These are phyloP conservation scores for Fusarium verrucosum DNA, from an alignment of 2,329 filamentous ascomycete genomes.

Conservation along the genomic window DNA sequence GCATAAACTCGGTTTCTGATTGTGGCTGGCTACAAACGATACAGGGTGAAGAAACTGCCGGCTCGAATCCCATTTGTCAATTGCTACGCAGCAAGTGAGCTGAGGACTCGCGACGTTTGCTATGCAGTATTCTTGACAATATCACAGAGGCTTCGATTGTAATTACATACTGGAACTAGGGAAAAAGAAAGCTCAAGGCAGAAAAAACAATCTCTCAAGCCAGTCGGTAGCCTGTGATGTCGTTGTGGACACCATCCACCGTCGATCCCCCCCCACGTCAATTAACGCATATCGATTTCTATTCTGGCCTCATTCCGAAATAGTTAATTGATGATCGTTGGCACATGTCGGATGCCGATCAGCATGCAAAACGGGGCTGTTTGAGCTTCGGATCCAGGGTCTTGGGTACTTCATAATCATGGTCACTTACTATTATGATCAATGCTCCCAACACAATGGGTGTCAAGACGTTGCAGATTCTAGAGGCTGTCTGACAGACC, in stretches of 20 bases:
- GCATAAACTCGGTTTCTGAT: conserved; percentile 2
- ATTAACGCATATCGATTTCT: conserved; percentile 18
- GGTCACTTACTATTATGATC: neutral
- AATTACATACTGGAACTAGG: conserved; percentile 4
- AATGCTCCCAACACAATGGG: conserved; percentile 3
- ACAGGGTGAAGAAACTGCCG: conserved; percentile 22
- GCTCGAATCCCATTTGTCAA: conserved; percentile 1
- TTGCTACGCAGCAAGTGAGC: conserved; percentile 13
- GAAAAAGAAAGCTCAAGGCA: conserved; percentile 9
- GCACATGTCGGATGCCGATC: conserved; percentile 31
- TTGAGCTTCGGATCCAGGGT: conserved; percentile 11
- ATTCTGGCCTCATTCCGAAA: conserved; percentile 28
- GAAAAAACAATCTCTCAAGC: neutral
- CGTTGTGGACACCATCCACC: neutral
- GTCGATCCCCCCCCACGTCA: conserved; percentile 19
- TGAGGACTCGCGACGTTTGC: conserved; percentile 27
- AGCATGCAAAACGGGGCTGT: conserved; percentile 20
- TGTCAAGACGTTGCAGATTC: neutral
- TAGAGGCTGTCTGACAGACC: neutral
- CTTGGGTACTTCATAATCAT: neutral
- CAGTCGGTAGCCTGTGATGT: neutral
- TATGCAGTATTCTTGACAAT: neutral
- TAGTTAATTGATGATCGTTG: neutral
- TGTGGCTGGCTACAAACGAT: conserved; percentile 14
- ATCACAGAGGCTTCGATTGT: conserved; percentile 4